These are phyloP conservation scores for Podaxis mareebaensis DNA, from an alignment of 768 basidiomycete genomes.

Conservation along the genomic window DNA sequence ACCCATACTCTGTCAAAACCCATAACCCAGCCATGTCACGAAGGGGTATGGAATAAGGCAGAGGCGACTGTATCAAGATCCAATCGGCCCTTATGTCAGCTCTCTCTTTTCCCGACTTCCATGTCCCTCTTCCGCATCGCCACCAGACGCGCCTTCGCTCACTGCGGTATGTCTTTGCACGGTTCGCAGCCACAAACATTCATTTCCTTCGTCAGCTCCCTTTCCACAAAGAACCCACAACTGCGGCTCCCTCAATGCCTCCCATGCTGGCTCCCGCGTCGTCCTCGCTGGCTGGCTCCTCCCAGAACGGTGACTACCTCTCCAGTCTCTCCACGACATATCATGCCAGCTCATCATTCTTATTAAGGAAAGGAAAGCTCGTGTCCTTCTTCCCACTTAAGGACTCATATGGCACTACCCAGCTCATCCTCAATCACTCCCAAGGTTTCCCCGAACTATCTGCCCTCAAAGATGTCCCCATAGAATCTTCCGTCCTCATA, in stretches of 20 bases:
- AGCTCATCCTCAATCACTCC: conserved; percentile 68
- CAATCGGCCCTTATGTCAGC: conserved; percentile 19
- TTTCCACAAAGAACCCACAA: conserved; percentile 63
- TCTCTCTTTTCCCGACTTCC: conserved; percentile 16
- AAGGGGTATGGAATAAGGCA: no score
- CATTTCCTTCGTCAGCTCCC: conserved; percentile 43
- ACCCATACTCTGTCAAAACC: no score
- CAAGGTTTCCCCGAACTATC: conserved; percentile 24
- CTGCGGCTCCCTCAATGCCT: conserved; percentile 56
- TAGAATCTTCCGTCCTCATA: conserved; percentile 78
- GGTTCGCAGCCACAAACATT: conserved; percentile 11
- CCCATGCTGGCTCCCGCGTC: conserved; percentile 57
- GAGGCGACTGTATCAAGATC: no score
- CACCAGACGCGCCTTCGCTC: conserved; percentile 21
- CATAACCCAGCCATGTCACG: no score
- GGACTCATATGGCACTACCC: conserved; percentile 74
- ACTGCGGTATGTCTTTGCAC: conserved; percentile 36
- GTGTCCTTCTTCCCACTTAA: conserved; percentile 87
- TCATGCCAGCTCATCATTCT: conserved; percentile 35
- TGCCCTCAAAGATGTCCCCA: conserved; percentile 60
- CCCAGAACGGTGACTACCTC: conserved; percentile 68
- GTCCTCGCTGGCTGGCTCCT: conserved; percentile 83
- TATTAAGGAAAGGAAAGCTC: conserved; percentile 63
- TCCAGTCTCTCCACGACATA: conserved; percentile 31
- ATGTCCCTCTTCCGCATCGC: conserved; percentile 15